Evolutionary conservation across 257 asterid species (phyloP).

Genomic region (Solanum rostratum): DNA sequence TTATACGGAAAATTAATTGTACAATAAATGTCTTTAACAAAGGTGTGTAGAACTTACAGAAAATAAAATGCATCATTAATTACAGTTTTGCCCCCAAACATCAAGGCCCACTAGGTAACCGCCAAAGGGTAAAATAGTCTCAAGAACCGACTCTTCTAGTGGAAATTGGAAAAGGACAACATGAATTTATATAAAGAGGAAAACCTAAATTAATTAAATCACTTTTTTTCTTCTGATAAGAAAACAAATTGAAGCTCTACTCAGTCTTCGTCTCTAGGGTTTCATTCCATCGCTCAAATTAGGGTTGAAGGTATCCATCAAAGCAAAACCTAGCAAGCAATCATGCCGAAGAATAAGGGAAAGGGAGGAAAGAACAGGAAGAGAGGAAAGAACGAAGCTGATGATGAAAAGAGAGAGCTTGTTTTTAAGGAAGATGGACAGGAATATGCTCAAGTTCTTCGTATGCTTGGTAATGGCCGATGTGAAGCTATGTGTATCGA

Average conservation of each 20-base stretch:
- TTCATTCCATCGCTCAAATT: not conserved
- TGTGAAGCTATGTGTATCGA: slow-evolving; percentile 88
- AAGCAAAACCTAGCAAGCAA: not conserved
- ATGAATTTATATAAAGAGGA: not conserved
- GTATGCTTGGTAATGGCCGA: slow-evolving; percentile 93
- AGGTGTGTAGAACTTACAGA: too few species aligned
- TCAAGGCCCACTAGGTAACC: not conserved
- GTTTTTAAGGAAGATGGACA: slow-evolving; percentile 95
- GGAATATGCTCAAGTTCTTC: slow-evolving; percentile 84
- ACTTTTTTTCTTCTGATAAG: too few species aligned
- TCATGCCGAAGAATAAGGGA: slow-evolving; percentile 16
- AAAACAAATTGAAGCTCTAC: not conserved
- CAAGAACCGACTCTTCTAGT: not conserved
- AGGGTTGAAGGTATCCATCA: not conserved
- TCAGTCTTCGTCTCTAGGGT: not conserved
- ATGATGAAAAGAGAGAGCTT: slow-evolving; percentile 90
- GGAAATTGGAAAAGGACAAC: not conserved
- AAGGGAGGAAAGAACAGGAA: slow-evolving; percentile 97
- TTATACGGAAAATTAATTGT: too few species aligned
- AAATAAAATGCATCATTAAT: not conserved
- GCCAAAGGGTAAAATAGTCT: not conserved
- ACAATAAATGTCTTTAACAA: not conserved
- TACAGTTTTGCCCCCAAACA: not conserved
- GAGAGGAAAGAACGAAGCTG: slow-evolving; percentile 96
- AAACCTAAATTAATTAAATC: not conserved